Evolutionary conservation across 495 filamentous ascomycete genomes (phyloP).

Genomic region (Diplogelasinospora grovesii): DNA sequence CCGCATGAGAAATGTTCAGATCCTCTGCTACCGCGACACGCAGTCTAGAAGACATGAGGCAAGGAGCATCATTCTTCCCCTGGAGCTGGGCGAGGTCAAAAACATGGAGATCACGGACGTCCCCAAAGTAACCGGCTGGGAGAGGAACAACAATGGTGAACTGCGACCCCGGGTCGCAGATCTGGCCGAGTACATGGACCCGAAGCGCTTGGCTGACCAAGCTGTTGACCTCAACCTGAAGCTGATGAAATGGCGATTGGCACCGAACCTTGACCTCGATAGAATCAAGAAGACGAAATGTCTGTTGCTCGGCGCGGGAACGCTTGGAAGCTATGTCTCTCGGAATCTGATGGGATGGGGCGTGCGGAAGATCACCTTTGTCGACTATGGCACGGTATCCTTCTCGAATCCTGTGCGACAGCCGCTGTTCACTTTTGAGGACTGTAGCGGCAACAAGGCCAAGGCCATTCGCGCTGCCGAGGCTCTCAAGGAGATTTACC

Average conservation of each 20-base stretch:
- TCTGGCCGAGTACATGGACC: conserved; percentile 88
- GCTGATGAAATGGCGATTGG: conserved; percentile 97
- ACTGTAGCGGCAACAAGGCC: conserved; percentile 78
- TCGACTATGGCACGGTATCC: conserved; percentile 89
- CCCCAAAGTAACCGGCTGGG: conserved; percentile 93
- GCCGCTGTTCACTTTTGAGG: conserved; percentile 81
- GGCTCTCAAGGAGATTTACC: conserved; percentile 79
- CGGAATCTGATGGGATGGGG: conserved; percentile 93
- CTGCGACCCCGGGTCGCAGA: conserved; percentile 68
- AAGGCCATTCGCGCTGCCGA: conserved; percentile 81
- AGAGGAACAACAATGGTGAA: conserved; percentile 71
- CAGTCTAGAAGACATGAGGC: conserved; percentile 67
- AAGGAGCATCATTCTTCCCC: conserved; percentile 60
- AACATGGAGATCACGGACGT: conserved; percentile 40
- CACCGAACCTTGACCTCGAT: conserved; percentile 79
- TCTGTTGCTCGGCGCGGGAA: conserved; percentile 89
- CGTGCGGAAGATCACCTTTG: conserved; percentile 91
- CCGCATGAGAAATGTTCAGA: conserved; percentile 66
- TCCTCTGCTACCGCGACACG: conserved; percentile 86
- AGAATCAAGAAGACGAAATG: conserved; percentile 87
- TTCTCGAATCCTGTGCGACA: conserved; percentile 98
- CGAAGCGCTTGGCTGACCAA: conserved; percentile 76
- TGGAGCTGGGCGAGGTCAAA: conserved; percentile 25
- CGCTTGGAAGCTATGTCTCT: conserved; percentile 87
- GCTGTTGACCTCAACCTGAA: conserved; percentile 97